Base-by-base conservation (phyloP, 148 eudicot species). In the Simmondsia chinensis region DNA sequence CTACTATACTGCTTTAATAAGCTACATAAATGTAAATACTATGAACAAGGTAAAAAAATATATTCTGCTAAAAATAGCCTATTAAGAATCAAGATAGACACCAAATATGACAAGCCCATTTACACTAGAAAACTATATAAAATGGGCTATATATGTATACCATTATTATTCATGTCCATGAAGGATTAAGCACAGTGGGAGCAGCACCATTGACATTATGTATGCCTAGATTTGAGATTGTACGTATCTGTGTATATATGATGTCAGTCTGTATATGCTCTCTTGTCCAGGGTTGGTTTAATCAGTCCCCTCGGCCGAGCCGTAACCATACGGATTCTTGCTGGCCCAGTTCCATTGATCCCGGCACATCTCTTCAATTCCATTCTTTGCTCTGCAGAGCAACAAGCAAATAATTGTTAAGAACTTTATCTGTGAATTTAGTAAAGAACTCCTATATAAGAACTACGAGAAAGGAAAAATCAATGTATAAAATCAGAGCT, bases 301-400 rank as follows among this genome's bases (percentile, higher is more conserved):
- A 53, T 56, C 54, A 52, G 39, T 57, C 45, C 33, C 37, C 17
- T 65, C 64, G 5, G 71, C 33, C 42, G 87, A 64, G 53, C 67
- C 75, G 26, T 83, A 83, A 34, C 94, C 96, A 14, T 77, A 76
- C 2, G 96, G 96, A 51, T 87, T 83, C 68, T 83, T 80, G 85
- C 76, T 79, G 8, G 96, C 94, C 96, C 89, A 83, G 61, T 83
- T 87, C 96, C 96, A 87, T 44, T 72, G 96, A 39, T 87, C 96
- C 23, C 86, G 71, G 41, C 94, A 83, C 96, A 87, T 87, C 56
- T 87, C 96, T 7, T 79, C 85, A 2, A 82, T 67, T n/a, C 85
- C 88, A 48, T 71, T 71, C 54, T 71, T 82, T 10, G 96, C 94
- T 77, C 96, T 87, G 82, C 67, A 63, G 11, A 25, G n/a, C n/a